These are phyloP conservation scores for Conticribra guillardii DNA, from an alignment of 108 stramenopile genomes.

Conservation along the genomic window DNA sequence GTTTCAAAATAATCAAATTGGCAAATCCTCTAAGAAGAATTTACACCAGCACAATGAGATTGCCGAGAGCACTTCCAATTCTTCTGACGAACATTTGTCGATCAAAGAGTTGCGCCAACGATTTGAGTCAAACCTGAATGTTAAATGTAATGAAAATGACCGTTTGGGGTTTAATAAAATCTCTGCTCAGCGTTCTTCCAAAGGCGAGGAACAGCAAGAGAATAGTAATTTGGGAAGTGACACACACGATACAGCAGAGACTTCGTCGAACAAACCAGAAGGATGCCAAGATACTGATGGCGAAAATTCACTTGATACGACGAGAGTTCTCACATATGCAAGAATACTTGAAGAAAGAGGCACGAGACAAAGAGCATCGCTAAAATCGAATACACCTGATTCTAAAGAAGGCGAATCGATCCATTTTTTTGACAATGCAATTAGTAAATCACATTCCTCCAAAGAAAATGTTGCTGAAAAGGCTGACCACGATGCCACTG, in stretches of 20 bases:
- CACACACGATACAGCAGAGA: constrained; percentile 14
- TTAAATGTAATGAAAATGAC: too few species aligned
- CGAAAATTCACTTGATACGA: constrained; percentile 28
- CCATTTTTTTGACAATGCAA: constrained; percentile 7
- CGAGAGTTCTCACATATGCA: constrained; percentile 30
- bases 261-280: constrained; percentile 13
- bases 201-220: constrained; percentile 13
- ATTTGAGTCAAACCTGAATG: constrained; percentile 23
- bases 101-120: constrained; percentile 24
- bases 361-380: not conserved
- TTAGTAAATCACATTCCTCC: constrained; percentile 25
- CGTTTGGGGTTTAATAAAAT: too few species aligned
- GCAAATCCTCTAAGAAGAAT: constrained; percentile 7
- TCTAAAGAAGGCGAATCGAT: constrained; percentile 12
- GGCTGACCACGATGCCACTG: constrained; percentile 1
- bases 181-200: constrained; percentile 4
- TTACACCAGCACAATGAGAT: not conserved
- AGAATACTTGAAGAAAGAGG: constrained; percentile 15
- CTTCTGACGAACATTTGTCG: constrained; percentile 1
- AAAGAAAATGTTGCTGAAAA: constrained; percentile 22
- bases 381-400: not conserved
- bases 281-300: constrained; percentile 34
- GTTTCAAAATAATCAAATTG: not conserved
- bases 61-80: not conserved
- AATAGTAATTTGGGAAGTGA: constrained; percentile 31